Base-by-base conservation (phyloP, 768 basidiomycete genomes). In the Russula sp. region DNA sequence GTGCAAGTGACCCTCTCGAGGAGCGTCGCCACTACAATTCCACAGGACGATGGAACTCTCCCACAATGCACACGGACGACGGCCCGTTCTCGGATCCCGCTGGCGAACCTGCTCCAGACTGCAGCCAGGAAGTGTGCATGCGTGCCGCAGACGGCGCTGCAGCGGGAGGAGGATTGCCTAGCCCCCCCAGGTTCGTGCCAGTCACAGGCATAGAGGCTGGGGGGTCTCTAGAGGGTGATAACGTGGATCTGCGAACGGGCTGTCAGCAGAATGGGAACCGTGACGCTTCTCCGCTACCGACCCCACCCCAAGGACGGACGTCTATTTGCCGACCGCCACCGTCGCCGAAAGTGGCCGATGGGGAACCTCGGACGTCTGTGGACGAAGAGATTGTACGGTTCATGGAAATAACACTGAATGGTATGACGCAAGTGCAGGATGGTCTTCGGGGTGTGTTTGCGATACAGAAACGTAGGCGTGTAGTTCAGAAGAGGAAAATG, bases 101-200 rank as follows among this genome's bases (percentile, higher is more conserved):
- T 34, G 42, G 51, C 20, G 51, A 32, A 14, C 59, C 59, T 53
- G 59, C 59, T 61, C 59, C 38, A 26, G 26, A 61, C 50, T 61
- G 59, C 59, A 61, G 59, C 59, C 59, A 61, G 59, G 59, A 61
- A 52, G 59, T 61, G 59, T 42, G 59, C 59, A 52, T 13, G n/a
- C 51, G n/a, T 61, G 59, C 59, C 59, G 49, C 59, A 53, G 59
- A 61, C 59, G 36, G 59, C 44, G 59, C 59, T 61, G 59, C 50
- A 61, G 59, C 26, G 11, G 50, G 59, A 61, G 59, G 59, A 61
- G 59, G 59, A 24, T 61, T 30, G 59, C 34, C 20, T 22, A 53
- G 51, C 18, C 1, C 46, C 46, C n/a, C 46, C 22, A 11, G 46
- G 10, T 48, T 22, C 24, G 49, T 5, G 8, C 58, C 48, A 48